A percentile compares a stretch with the other conserved stretches of the same genome.
Evolutionary conservation across 495 filamentous ascomycete genomes (phyloP).

Genomic region (Rhypophila decipiens): DNA sequence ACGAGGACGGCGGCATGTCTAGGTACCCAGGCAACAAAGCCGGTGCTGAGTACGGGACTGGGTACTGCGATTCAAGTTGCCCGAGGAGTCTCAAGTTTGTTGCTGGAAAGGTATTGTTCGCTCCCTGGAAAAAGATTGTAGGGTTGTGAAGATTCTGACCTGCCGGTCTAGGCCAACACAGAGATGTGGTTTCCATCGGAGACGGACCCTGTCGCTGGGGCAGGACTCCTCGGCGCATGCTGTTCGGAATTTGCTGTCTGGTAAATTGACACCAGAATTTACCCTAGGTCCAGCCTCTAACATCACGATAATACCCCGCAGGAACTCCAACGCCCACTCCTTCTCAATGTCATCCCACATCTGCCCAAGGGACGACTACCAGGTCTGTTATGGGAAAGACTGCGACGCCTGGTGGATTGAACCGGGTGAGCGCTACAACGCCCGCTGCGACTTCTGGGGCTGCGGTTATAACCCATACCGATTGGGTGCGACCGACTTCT

Average conservation of each 20-base stretch:
- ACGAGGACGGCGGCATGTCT: conserved; percentile 43
- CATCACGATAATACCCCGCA: conserved; percentile 41
- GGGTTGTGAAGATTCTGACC: neutral
- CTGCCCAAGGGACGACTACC: conserved; percentile 1
- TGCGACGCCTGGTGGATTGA: conserved; percentile 32
- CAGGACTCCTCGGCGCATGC: conserved; percentile 43
- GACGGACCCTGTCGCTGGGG: neutral
- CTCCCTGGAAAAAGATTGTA: neutral
- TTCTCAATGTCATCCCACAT: conserved; percentile 9
- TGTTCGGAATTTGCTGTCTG: conserved; percentile 65
- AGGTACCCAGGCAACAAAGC: conserved; percentile 43
- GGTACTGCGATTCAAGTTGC: conserved; percentile 53
- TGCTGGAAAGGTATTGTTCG: conserved; percentile 27
- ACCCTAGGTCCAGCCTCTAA: conserved; percentile 55
- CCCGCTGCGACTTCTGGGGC: conserved; percentile 55
- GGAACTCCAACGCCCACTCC: conserved; percentile 14
- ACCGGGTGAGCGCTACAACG: conserved; percentile 31
- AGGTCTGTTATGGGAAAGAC: conserved; percentile 33
- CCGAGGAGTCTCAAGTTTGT: conserved; percentile 36
- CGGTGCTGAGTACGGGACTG: conserved; percentile 51
- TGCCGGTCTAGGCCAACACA: conserved; percentile 38
- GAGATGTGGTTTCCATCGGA: conserved; percentile 48
- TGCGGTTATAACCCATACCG: conserved; percentile 72
- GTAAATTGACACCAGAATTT: conserved; percentile 49
- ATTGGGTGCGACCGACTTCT: conserved; percentile 54